These are phyloP conservation scores for Colletotrichum chlorophyti DNA, from an alignment of 2,329 filamentous ascomycete species.

Conservation along the genomic window DNA sequence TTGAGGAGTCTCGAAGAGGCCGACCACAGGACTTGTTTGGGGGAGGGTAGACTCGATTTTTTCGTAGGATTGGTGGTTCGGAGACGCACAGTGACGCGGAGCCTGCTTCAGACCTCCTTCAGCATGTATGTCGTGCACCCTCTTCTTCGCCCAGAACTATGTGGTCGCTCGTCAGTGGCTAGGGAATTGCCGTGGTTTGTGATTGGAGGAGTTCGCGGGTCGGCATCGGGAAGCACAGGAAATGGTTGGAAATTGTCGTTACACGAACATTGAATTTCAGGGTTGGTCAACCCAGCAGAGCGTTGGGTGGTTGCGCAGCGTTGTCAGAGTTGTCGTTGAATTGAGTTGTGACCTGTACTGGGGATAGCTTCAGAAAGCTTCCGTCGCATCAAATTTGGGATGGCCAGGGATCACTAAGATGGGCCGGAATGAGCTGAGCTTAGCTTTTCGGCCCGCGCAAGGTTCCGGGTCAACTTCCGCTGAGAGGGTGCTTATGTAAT, in stretches of 20 bases:
- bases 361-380: conserved; percentile 17
- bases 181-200: neutral
- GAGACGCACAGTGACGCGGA: neutral
- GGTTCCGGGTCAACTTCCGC: conserved; percentile 1
- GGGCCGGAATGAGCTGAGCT: too few relatives aligned
- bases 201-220: conserved; percentile 11
- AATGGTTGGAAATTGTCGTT: neutral
- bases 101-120: neutral
- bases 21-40: too few relatives aligned
- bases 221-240: neutral
- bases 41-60: neutral
- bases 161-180: conserved; percentile 19
- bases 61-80: neutral
- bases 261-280: neutral
- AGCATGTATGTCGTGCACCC: conserved; percentile 9
- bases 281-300: too few relatives aligned
- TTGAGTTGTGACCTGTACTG: neutral
- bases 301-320: too few relatives aligned
- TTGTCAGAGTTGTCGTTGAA: too few relatives aligned
- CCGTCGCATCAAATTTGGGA: conserved; percentile 1
- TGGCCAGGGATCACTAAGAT: too few relatives aligned
- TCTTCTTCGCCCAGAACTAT: neutral
- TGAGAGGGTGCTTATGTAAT: conserved; percentile 7
- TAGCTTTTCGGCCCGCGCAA: conserved; percentile 4
- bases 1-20: neutral